Percentiles rank a stretch among this genome's conserved stretches.
phyloP scores from a whole-genome alignment of 352 stramenopile species.

The Globisporangium ultimum region DNA sequence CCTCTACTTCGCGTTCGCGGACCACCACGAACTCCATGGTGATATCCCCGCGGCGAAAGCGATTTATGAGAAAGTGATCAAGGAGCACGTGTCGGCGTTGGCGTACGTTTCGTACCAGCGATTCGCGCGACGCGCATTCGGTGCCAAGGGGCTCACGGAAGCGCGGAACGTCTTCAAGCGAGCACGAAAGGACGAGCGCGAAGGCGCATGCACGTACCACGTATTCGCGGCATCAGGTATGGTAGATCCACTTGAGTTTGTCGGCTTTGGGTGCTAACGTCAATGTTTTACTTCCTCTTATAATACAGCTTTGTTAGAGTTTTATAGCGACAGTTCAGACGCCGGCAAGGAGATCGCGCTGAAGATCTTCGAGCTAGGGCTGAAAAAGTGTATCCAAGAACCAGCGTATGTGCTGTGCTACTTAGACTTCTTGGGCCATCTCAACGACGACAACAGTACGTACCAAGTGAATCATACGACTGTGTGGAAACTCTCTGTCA shows the following conservation, averaged over 20 bases:
- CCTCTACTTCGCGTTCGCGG: conserved; percentile 72
- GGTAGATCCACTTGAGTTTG: background rate
- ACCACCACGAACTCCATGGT: conserved; percentile 76
- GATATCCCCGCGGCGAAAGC: conserved; percentile 61
- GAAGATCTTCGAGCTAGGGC: conserved; percentile 86
- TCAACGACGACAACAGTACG: conserved; percentile 90
- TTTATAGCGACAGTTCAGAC: conserved; percentile 83
- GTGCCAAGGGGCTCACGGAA: conserved; percentile 69
- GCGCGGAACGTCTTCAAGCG: conserved; percentile 79
- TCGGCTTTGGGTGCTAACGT: background rate
- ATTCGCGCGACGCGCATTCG: conserved; percentile 75
- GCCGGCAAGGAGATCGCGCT: conserved; percentile 82
- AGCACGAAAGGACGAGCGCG: conserved; percentile 77
- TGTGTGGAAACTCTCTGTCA: conserved; percentile 1
- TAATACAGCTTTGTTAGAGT: conserved; percentile 69
- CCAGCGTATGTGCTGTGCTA: conserved; percentile 83
- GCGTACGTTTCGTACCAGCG: conserved; percentile 85
- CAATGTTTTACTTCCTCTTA: conserved; percentile 1
- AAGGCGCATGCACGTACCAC: conserved; percentile 80
- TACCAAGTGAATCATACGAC: conserved; percentile 5
- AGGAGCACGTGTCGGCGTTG: conserved; percentile 67
- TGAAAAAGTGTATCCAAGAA: conserved; percentile 89
- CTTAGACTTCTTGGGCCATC: conserved; percentile 79
- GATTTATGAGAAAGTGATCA: conserved; percentile 80
- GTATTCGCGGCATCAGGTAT: conserved; percentile 80